Percentiles rank a stretch among this genome's conserved stretches.
phyloP scores from a whole-genome alignment of 352 stramenopile species.

The Phytopythium aichiense region DNA sequence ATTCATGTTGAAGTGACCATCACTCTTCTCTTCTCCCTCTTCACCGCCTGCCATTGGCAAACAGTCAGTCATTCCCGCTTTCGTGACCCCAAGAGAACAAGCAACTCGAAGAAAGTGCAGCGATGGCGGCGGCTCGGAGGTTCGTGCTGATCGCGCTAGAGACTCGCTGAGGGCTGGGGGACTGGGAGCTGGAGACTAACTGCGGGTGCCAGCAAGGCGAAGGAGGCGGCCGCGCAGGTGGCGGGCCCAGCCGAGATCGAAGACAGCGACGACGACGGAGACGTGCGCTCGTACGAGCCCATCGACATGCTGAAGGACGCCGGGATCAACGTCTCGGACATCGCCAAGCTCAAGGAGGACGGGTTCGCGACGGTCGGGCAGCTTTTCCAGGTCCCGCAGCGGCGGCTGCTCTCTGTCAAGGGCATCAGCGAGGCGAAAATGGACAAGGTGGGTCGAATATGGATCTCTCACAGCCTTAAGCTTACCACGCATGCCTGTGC shows the following conservation, averaged over 20 bases:
- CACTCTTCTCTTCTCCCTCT: background rate
- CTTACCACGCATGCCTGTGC: background rate
- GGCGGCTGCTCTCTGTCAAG: constrained; percentile 70
- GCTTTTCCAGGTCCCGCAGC: constrained; percentile 75
- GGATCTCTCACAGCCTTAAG: background rate
- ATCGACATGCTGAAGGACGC: constrained; percentile 75
- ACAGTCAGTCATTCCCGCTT: constrained; percentile 6
- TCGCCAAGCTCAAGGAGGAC: constrained; percentile 73
- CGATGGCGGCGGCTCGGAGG: background rate
- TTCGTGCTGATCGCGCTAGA: background rate
- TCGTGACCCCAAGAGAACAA: background rate
- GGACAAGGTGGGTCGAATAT: constrained; percentile 48
- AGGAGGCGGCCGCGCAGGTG: constrained; percentile 18
- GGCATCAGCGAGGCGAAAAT: constrained; percentile 88
- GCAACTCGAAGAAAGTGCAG: background rate
- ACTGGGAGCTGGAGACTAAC: background rate
- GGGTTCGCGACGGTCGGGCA: constrained; percentile 79
- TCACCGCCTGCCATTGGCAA: too few species aligned
- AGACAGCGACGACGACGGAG: constrained; percentile 56
- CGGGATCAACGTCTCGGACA: constrained; percentile 72
- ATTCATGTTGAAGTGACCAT: constrained; percentile 2
- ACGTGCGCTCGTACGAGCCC: constrained; percentile 56
- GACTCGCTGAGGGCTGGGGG: background rate
- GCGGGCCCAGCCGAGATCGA: constrained; percentile 21
- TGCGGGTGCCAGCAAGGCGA: constrained; percentile 19